Conservation (phyloP, 148 eudicot species). For the Gaultheria prostrata region DNA sequence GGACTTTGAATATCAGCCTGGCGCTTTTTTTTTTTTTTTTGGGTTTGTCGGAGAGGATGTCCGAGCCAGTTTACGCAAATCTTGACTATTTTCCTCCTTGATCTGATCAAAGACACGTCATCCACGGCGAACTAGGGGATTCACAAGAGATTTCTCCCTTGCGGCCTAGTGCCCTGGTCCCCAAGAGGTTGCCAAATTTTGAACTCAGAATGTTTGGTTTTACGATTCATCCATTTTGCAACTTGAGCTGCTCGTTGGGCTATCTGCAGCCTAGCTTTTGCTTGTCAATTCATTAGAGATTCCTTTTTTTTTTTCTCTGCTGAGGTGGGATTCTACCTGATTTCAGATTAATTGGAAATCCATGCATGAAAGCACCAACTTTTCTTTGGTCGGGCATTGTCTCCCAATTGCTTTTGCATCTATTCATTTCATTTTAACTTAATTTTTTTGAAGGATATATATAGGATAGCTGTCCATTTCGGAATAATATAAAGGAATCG, state of each 20-base stretch:
- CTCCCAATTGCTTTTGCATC: neutral
- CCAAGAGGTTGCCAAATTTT: no score
- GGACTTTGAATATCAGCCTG: neutral
- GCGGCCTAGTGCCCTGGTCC: no score
- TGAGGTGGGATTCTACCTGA: constrained; percentile 13
- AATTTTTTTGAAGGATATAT: neutral
- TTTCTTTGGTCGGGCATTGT: neutral
- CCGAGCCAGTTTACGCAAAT: no score
- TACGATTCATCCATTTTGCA: no score
- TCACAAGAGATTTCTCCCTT: no score
- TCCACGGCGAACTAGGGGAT: no score
- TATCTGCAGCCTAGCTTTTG: neutral
- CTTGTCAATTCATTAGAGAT: neutral
- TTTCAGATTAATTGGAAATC: constrained; percentile 11
- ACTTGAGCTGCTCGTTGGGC: no score
- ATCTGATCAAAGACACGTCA: no score
- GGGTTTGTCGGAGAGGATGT: no score
- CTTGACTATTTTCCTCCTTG: no score
- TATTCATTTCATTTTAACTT: neutral
- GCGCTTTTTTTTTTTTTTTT: no score
- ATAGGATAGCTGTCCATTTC: neutral
- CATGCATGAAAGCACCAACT: constrained; percentile 14
- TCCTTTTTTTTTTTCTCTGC: neutral
- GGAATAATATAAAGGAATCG: neutral
- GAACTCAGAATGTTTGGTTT: no score